Evolutionary conservation across 176 grass and related monocot species (phyloP).

Genomic region (Hordeum vulgare): MorexV3_pseudomolecules_assembly NC_058519.1:125377937-125378436

Average conservation of each 20-base stretch:
- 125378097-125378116: constrained; percentile 64
- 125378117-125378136: not conserved
- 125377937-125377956: not conserved
- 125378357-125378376: not conserved
- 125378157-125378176: not conserved
- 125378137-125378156: not conserved
- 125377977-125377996: not conserved
- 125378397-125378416: not conserved
- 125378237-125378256: not conserved
- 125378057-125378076: constrained; percentile 61
- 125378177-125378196: not conserved
- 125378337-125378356: not conserved
- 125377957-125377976: too few species aligned
- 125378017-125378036: constrained; percentile 21
- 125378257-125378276: not conserved
- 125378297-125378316: not conserved
- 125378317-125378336: not conserved
- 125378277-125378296: not conserved
- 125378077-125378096: constrained; percentile 69
- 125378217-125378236: too few species aligned
- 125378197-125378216: not conserved
- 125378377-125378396: not conserved
- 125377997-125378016: not conserved
- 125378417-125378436: not conserved
- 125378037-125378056: constrained; percentile 72